Evolutionary conservation across 2,329 filamentous ascomycete species (phyloP).

Genomic region (Curvularia sp.): DNA sequence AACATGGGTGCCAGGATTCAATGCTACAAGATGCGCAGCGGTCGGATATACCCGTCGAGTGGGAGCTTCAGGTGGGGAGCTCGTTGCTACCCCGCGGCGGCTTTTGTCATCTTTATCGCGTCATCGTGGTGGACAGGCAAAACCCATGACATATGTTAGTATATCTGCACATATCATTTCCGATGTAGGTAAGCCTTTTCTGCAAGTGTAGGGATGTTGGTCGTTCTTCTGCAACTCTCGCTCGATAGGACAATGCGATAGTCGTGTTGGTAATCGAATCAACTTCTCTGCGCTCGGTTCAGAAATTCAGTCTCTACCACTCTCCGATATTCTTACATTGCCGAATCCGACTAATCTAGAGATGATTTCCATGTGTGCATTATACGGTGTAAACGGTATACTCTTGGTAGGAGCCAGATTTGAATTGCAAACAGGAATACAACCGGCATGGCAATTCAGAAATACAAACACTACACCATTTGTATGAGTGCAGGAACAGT

Average conservation of each 20-base stretch:
- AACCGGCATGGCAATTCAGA: background rate
- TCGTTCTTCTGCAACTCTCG: background rate
- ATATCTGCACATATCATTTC: background rate
- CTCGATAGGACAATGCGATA: constrained; percentile 5
- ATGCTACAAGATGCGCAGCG: constrained; percentile 2
- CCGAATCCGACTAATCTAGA: too few species aligned
- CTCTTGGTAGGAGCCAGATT: constrained; percentile 5
- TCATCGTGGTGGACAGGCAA: background rate
- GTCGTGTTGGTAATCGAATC: background rate
- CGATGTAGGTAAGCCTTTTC: background rate
- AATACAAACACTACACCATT: background rate
- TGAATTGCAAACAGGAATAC: background rate
- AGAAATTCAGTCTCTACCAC: background rate
- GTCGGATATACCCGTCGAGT: constrained; percentile 1
- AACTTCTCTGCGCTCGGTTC: background rate
- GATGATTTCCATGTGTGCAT: constrained; percentile 10
- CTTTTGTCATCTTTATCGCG: constrained; percentile 16
- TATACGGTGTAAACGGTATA: background rate
- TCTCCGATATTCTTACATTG: background rate
- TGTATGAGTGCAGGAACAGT: background rate
- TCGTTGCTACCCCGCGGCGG: constrained; percentile 17
- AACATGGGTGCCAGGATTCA: background rate
- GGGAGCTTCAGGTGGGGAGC: constrained; percentile 15
- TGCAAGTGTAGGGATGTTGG: constrained; percentile 6
- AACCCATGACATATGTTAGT: background rate